Evolutionary conservation across 1,284 basidiomycete species (phyloP), one percentile per base, ranked within the genome.

Genomic region (Schizophyllum commune): DNA sequence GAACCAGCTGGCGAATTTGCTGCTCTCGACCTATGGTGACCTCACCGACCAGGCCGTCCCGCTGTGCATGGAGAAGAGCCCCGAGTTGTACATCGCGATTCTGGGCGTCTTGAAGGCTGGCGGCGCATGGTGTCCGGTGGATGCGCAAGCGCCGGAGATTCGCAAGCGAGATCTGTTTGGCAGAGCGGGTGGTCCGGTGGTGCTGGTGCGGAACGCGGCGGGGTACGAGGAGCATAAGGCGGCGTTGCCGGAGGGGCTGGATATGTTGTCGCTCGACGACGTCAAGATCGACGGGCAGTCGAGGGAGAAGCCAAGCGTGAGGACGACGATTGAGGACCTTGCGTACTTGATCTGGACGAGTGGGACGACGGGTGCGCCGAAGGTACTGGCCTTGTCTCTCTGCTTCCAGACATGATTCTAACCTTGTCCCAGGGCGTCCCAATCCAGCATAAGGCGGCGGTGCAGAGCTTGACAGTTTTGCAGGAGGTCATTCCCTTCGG

Each of bases 41-140:
- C 53, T 62, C 27, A 20, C 33, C 32, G 61, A 62, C 34, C 61
- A 60, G 55, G 61, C 61, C n/a, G 60, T 62, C 58, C 61, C 61
- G 9, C 21, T 62, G 58, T 62, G 61, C 34, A 62, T 62, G 58
- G 61, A 56, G 32, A 62, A 60, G 32, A 47, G 58, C 20, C 61
- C 61, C 9, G 61, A 62, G 47, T 58, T 62, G 22, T 62, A 60
- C 33, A 58, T 62, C 19, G 61, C 58, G 8, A 62, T 62, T 32
- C 53, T 62, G 22, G 61, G 53, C 15, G 57, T 62, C 8, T 19
- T 62, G 54, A 62, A 62, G 60, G 69, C 72, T 0, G 72, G 71
- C 21, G 71, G 70, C 19, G 70, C 73, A 0, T 74, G 72, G 71
- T 74, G 73, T 58, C 73, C 73, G 17, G 72, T 74, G 59, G 73